Base-by-base conservation (phyloP, 2,329 filamentous ascomycete genomes). In the Cordyceps militaris region DNA sequence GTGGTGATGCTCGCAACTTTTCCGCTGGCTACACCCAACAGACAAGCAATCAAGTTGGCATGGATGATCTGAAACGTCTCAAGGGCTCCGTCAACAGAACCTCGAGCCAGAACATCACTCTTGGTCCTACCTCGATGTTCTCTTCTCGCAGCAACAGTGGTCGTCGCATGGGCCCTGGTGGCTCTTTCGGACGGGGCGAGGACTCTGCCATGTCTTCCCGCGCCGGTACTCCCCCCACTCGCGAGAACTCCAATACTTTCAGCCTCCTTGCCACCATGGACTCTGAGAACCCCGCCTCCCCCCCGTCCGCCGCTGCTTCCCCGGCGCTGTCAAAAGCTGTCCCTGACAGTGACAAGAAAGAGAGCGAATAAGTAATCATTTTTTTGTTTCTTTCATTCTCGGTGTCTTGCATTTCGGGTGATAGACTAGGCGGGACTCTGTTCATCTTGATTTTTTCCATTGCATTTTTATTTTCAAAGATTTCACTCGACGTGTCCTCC, bases 111-210 rank as follows among this genome's bases (percentile, higher is more conserved):
- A 79, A 84, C 74, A 72, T 85, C 67, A 76, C 82, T 66, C 74
- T 97, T 63, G 92, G 91, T 30, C 93, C 94, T 13, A 87, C 88
- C 54, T 92, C 90, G 61, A 88, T 96, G 81, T 88, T 97, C 66
- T 85, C 83, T 63, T 89, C 88, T n/a, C 86, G 94, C 63, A 95
- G 89, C 77, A 93, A 91, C 78, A 97, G 92, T 70, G 89, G 91
- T 63, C 86, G 91, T 64, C 85, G 87, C 69, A 81, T 94, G 65
- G 88, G 88, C 60, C 88, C 88, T 63, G 87, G 87, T 67, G 83
- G 87, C 66, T 81, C 87, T 63, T 77, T 92, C 63, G 83, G 83
- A 64, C 85, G 89, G 66, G 86, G 85, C 60, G 91, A 96, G 67
- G 91, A 96, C 66, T 97, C 92, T 61, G 89, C 85, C 66, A 84